Percentiles rank a stretch among this genome's conserved stretches.
These are phyloP conservation scores for Citrus mangshanensis DNA, from an alignment of 345 rosid species.

Conservation along the genomic window DNA sequence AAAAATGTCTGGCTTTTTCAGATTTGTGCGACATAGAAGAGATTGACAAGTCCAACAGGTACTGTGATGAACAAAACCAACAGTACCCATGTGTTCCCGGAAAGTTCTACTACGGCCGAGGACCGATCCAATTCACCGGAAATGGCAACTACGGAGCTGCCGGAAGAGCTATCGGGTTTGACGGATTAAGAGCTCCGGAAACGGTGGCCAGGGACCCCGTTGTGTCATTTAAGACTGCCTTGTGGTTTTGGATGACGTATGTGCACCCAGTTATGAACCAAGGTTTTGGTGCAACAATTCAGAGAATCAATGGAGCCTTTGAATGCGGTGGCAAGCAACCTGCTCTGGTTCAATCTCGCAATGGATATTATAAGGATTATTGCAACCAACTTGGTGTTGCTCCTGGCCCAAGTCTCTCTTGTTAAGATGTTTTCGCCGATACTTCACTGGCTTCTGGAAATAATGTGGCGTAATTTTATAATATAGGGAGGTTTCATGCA, in stretches of 20 bases:
- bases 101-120: conserved; percentile 62
- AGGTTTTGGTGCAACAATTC: conserved; percentile 30
- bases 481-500: neutral
- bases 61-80: too few relatives aligned
- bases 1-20: too few relatives aligned
- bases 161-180: conserved; percentile 43
- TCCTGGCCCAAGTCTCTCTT: neutral
- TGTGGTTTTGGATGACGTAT: conserved; percentile 63
- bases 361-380: neutral
- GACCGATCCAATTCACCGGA: conserved; percentile 70
- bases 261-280: conserved; percentile 46
- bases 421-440: neutral
- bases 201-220: conserved; percentile 58
- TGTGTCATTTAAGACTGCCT: conserved; percentile 60
- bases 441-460: neutral
- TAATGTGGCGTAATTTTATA: neutral
- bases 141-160: conserved; percentile 71
- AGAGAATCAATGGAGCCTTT: neutral
- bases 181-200: conserved; percentile 57
- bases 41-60: too few relatives aligned
- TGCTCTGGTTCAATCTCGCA: neutral
- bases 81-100: conserved; percentile 12
- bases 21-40: too few relatives aligned
- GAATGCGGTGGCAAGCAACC: neutral
- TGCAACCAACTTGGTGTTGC: neutral